Base-by-base conservation (phyloP, 2,329 filamentous ascomycete species). In the Aspergillus fumigatiaffinis region DNA sequence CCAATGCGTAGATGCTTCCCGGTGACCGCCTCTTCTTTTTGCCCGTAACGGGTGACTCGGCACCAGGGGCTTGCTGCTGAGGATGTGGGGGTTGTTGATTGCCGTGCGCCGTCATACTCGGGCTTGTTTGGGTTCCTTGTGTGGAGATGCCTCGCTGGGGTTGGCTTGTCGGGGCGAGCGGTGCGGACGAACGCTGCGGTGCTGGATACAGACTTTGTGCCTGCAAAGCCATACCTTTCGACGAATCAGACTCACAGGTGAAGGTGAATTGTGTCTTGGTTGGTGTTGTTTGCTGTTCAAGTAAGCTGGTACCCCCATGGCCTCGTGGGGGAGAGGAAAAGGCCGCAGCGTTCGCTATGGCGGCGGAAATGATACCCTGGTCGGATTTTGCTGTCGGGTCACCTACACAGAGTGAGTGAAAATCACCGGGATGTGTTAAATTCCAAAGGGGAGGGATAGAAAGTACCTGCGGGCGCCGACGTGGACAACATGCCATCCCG, bases 221-320 rank as follows among this genome's bases (percentile, higher is more conserved):
- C 47, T 90, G 89, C 87, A 89, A 91, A 52, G 87, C 86, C 71
- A 91, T 84, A 55, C 88, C 86, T 58, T 88, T 91, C 1, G 90
- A 87, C 41, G 92, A 91, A 70, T 94, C 91, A 1, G 92, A 93
- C 68, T 95, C 90, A 74, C 92, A 97, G 12, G 91, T 96, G 71
- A 99, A 99, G 9, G 94, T 99, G 72, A 99, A 99, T 66, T 97
- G 91, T 0, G 90, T 89, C 56, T 92, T 91, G 5, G 88, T 84
- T 4, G 90, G 86, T 38, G 83, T 86, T 5, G 83, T 78, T 72
- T 89, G 86, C 70, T 91, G 88, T 56, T 91, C 87, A 51, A 95
- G 77, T 58, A 92, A 81, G 72, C 89, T 93, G 61, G 88, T 81
- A 73, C 91, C 94, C 69, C 93, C 90, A 70, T 91, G 87, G 14